A percentile compares a stretch with the other conserved stretches of the same genome.
Conservation (phyloP, 805 yeast genomes). For the Schwanniomyces yamadae region DNA sequence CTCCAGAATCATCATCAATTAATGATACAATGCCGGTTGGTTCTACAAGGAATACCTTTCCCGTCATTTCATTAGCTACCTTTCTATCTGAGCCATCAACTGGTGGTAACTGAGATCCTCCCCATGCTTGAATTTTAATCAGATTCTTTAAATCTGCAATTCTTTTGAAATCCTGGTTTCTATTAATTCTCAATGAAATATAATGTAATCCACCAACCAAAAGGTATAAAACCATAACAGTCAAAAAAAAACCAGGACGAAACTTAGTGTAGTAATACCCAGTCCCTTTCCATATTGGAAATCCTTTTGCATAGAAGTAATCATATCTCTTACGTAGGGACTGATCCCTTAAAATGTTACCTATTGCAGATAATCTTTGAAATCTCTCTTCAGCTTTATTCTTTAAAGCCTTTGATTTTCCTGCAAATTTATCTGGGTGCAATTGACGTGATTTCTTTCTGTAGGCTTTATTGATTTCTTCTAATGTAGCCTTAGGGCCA, state of each 20-base stretch:
- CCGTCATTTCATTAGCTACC: slow-evolving; percentile 40
- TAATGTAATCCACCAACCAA: slow-evolving; percentile 59
- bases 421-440: slow-evolving; percentile 78
- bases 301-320: slow-evolving; percentile 77
- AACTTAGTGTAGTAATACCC: slow-evolving; percentile 65
- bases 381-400: slow-evolving; percentile 66
- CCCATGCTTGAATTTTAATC: slow-evolving; percentile 57
- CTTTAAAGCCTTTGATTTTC: slow-evolving; percentile 25
- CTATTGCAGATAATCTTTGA: slow-evolving; percentile 73
- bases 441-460: slow-evolving; percentile 65
- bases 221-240: slow-evolving; percentile 49
- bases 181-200: slow-evolving; percentile 51
- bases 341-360: slow-evolving; percentile 62
- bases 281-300: slow-evolving; percentile 76
- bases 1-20: slow-evolving; percentile 41
- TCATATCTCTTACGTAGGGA: slow-evolving; percentile 72
- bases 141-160: slow-evolving; percentile 51
- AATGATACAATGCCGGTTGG: slow-evolving; percentile 57
- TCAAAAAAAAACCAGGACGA: slow-evolving; percentile 61
- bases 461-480: slow-evolving; percentile 64
- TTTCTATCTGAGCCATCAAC: slow-evolving; percentile 50
- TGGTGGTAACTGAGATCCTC: slow-evolving; percentile 47
- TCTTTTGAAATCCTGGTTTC: slow-evolving; percentile 56
- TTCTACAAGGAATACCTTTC: slow-evolving; percentile 54
- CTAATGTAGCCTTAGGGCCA: slow-evolving; percentile 46